Percentiles rank a stretch among this genome's conserved stretches.
phyloP scores from a whole-genome alignment of 1,284 basidiomycete genomes.

The Ganoderma resinaceum region DNA sequence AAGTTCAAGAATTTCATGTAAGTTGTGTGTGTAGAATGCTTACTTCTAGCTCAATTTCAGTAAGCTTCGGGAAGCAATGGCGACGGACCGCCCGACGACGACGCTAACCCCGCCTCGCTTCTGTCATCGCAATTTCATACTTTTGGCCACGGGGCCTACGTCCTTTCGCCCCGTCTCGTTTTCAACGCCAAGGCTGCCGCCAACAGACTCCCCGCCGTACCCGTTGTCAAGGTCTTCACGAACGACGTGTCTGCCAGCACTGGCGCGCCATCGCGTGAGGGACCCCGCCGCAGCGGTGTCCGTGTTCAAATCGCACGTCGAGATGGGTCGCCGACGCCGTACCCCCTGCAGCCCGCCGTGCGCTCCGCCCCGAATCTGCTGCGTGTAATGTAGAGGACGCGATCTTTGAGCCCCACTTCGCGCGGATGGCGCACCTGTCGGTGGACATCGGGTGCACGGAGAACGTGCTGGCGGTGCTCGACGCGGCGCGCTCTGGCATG shows the following conservation, averaged over 20 bases:
- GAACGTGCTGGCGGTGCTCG: not conserved
- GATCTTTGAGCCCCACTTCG: not conserved
- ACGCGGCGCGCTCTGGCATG: not conserved
- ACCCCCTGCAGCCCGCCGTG: not conserved
- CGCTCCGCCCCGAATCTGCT: too few relatives aligned
- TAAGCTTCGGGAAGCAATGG: not conserved
- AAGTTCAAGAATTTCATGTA: not conserved
- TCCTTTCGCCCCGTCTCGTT: not conserved
- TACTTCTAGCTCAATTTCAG: not conserved
- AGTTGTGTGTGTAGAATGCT: not conserved
- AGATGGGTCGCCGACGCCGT: not conserved
- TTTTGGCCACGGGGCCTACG: not conserved
- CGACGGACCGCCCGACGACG: not conserved
- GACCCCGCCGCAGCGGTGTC: not conserved
- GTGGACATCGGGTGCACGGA: not conserved
- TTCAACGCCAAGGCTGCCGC: not conserved
- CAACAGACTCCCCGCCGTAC: not conserved
- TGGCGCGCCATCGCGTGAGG: not conserved
- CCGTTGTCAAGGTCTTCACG: not conserved
- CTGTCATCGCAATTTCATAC: not conserved
- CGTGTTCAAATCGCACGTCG: not conserved
- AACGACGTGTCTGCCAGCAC: not conserved
- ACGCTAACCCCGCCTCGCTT: too few relatives aligned
- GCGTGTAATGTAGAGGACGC: not conserved
- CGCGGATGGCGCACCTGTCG: not conserved